Base-by-base conservation (phyloP, 2,329 filamentous ascomycete species). In the Diaporthe eres region DNA sequence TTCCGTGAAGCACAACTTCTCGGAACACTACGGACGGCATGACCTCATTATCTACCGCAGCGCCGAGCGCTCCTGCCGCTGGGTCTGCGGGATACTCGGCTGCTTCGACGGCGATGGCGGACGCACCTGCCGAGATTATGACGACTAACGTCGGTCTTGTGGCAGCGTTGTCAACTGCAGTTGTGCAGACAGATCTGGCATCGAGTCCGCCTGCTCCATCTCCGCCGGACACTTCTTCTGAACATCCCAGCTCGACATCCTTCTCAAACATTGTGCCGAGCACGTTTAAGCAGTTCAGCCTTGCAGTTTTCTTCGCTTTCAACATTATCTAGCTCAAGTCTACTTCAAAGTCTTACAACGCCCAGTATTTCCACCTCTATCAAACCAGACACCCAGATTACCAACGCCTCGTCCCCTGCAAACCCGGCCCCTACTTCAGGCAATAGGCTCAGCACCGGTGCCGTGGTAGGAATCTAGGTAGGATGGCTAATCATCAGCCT, bases 401-500 rank as follows among this genome's bases (percentile, higher is more conserved):
- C 53, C 39, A 12, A n/a, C 39, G 19, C 47, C n/a, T n/a, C 49
- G 8, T 39, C 28, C 31, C 6, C 68, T 1, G 37, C 31, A 37
- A 9, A 8, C 17, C 49, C 25, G 61, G 31, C 19, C n/a, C 25
- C 13, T 71, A 71, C 8, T 19, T 42, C 2, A 61, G 74, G 42
- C 37, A 68, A 70, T 25, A 55, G 72, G 42, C 31, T 81, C 3
- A 47, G 73, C 12, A 75, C 67, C 4, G 80, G 81, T 1, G 78
- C 77, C 15, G 74, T 81, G 28, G 82, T 79, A 7, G 83, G 83
- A 7, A 76, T 79, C 55, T 81, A 81, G 1, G 77, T 85, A 12
- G 83, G 80, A 0, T 83, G 83, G 10, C 58, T 83, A 2, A 15
- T 78, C 22, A 57, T 83, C 10, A 81, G 82, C 5, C 25, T 80